Percentiles rank a stretch among this genome's conserved stretches.
Evolutionary conservation across 495 filamentous ascomycete species (phyloP).

Genomic region (Cryomyces minteri): DNA sequence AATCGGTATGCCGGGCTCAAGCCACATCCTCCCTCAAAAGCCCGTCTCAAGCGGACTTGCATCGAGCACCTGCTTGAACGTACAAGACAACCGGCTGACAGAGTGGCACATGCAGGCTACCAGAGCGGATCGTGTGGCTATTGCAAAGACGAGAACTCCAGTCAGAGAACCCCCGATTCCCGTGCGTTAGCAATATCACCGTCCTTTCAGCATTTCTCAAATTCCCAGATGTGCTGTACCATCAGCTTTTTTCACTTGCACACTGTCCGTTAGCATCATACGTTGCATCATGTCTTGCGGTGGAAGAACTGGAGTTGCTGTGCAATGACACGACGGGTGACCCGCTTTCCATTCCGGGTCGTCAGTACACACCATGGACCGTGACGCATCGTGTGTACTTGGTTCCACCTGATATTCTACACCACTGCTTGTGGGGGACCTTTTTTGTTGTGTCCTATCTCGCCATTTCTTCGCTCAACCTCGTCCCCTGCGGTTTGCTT

Average conservation of each 20-base stretch:
- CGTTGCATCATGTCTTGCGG: background rate
- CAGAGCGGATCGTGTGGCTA: conserved; percentile 21
- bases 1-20: conserved; percentile 4
- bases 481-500: background rate
- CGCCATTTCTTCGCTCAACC: background rate
- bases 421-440: background rate
- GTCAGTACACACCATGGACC: background rate
- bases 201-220: background rate
- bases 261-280: background rate
- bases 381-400: background rate
- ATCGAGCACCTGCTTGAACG: background rate
- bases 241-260: background rate
- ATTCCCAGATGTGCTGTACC: background rate
- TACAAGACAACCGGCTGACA: background rate
- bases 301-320: background rate
- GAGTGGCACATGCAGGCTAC: conserved; percentile 13
- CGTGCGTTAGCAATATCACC: conserved; percentile 13
- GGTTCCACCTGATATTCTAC: background rate
- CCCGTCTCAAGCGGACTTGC: background rate
- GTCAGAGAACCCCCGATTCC: conserved; percentile 20
- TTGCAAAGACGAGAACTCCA: conserved; percentile 18
- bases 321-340: background rate
- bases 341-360: background rate
- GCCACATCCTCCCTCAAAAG: background rate
- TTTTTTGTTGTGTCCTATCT: no score